These are phyloP conservation scores for Agaricus subrufescens DNA, from an alignment of 768 basidiomycete species.

Conservation along the genomic window DNA sequence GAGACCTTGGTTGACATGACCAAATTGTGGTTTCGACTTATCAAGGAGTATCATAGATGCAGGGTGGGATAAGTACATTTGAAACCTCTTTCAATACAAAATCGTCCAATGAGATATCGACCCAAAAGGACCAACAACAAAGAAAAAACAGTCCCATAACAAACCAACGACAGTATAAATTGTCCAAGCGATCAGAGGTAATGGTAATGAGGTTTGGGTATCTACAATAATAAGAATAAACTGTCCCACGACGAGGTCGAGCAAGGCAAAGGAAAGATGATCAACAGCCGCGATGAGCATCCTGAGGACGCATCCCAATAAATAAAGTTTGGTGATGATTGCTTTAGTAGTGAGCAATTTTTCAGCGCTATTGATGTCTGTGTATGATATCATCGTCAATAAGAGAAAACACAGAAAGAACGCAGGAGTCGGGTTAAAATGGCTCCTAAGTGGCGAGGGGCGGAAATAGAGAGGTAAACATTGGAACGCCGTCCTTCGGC, in stretches of 20 bases:
- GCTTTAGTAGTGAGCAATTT: not conserved
- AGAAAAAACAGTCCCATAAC: not conserved
- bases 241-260: not conserved
- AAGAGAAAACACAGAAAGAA: not conserved
- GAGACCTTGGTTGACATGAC: not conserved
- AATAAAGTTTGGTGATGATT: not conserved
- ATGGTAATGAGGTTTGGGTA: not conserved
- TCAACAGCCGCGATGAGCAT: not conserved
- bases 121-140: not conserved
- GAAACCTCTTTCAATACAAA: conserved; percentile 20
- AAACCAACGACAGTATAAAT: not conserved
- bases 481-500: not conserved
- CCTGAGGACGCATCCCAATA: not conserved
- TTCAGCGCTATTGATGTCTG: not conserved
- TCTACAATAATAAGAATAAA: not conserved
- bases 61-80: conserved; percentile 25
- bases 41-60: not conserved
- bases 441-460: not conserved
- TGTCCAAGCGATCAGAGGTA: not conserved
- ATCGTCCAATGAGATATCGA: not conserved
- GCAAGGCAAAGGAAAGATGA: not conserved
- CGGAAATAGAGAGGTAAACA: not conserved
- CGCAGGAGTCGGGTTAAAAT: not conserved
- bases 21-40: not conserved
- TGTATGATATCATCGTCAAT: not conserved